phyloP scores from a whole-genome alignment of 2,329 filamentous ascomycete species.

The Fusarium xyrophilum region DNA sequence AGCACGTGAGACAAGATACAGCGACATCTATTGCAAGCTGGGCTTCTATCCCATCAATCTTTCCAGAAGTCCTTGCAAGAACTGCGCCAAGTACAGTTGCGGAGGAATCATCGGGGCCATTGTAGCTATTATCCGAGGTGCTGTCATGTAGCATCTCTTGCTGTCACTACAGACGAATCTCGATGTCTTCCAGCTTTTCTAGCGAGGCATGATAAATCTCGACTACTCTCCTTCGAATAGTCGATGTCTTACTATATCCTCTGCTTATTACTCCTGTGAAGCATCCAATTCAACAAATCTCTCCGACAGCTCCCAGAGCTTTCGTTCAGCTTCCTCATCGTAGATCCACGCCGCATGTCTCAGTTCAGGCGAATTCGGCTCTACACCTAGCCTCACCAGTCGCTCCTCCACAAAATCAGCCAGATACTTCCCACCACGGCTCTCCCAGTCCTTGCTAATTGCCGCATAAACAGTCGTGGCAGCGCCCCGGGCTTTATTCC shows the following conservation, averaged over 20 bases:
- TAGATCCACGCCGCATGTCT: constrained; percentile 12
- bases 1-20: background rate
- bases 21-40: background rate
- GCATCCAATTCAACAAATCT: background rate
- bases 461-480: constrained; percentile 8
- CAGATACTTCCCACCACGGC: constrained; percentile 7
- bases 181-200: accelerated
- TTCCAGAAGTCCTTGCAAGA: too few species aligned
- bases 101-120: accelerated
- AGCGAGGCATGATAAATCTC: accelerated
- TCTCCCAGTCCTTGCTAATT: constrained; percentile 1
- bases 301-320: background rate
- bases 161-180: background rate
- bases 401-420: background rate
- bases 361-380: background rate
- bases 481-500: background rate
- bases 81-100: too few species aligned
- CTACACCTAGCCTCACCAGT: accelerated
- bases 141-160: accelerated
- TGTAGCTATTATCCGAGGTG: background rate
- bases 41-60: accelerated
- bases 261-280: background rate
- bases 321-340: background rate
- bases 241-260: accelerated
- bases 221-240: accelerated